A percentile compares a stretch with the other conserved stretches of the same genome.
Evolutionary conservation across 2,329 filamentous ascomycete genomes (phyloP).

Genomic region (Trichoderma simmonsii): DNA sequence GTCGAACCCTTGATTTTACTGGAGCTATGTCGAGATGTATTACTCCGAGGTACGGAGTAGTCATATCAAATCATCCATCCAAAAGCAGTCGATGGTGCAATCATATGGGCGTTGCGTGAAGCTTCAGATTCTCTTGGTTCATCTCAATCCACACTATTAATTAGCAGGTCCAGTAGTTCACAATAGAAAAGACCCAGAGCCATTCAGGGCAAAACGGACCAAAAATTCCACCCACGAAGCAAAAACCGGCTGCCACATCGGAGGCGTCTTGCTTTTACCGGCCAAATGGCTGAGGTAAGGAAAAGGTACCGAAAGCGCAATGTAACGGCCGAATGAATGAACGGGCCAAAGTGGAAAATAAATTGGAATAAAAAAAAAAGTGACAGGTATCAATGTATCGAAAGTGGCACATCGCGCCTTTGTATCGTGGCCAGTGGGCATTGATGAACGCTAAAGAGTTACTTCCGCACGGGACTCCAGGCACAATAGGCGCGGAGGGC

Average conservation of each 20-base stretch:
- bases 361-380: background rate
- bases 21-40: background rate
- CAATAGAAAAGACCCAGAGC: background rate
- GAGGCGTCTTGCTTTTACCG: slow-evolving; percentile 4
- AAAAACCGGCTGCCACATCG: background rate
- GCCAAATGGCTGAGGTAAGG: background rate
- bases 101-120: background rate
- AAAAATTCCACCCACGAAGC: background rate
- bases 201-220: background rate
- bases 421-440: background rate
- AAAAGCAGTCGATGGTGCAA: background rate
- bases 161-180: background rate
- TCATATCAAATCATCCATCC: background rate
- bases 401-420: background rate
- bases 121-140: background rate
- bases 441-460: background rate
- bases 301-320: background rate
- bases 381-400: background rate
- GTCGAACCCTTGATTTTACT: background rate
- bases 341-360: background rate
- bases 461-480: slow-evolving; percentile 6
- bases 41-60: background rate
- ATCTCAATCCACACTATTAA: background rate
- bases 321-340: background rate
- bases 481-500: background rate